Conservation (phyloP, 2,329 filamentous ascomycete genomes). For the Leptosphaerulina australis region DNA sequence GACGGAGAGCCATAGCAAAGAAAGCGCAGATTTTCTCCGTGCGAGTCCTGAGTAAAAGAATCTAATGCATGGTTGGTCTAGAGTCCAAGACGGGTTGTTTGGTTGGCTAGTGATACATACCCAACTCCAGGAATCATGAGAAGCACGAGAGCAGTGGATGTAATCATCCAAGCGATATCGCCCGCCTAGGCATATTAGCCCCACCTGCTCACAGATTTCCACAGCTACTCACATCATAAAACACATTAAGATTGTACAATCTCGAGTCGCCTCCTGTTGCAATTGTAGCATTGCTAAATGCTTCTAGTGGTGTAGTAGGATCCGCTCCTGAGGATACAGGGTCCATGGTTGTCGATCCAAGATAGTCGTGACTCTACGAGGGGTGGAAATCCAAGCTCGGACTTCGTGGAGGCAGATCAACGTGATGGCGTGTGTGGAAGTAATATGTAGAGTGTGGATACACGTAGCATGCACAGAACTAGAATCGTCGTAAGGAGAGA, state of each 20-base stretch:
- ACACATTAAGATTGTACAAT: slow-evolving; percentile 77
- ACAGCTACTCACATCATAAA: slow-evolving; percentile 69
- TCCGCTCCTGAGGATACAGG: slow-evolving; percentile 36
- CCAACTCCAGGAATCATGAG: slow-evolving; percentile 93
- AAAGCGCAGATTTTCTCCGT: slow-evolving; percentile 84
- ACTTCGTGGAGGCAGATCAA: background rate
- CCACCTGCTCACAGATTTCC: slow-evolving; percentile 21
- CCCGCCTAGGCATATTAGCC: slow-evolving; percentile 64
- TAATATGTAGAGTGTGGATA: background rate
- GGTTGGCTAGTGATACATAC: slow-evolving; percentile 55
- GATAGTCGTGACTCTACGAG: slow-evolving; percentile 1
- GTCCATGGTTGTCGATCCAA: slow-evolving; percentile 32
- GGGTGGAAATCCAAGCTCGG: background rate
- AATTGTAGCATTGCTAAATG: slow-evolving; percentile 63
- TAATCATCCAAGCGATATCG: slow-evolving; percentile 81
- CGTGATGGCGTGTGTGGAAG: background rate
- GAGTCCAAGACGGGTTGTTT: too few species aligned
- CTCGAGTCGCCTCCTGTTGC: slow-evolving; percentile 70
- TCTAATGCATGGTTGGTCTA: too few species aligned
- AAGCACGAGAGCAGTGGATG: slow-evolving; percentile 77
- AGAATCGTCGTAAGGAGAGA: slow-evolving; percentile 24
- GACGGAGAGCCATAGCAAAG: slow-evolving; percentile 83
- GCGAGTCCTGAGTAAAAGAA: slow-evolving; percentile 95
- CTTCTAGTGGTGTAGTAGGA: slow-evolving; percentile 42
- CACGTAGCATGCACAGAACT: slow-evolving; percentile 9